Evolutionary conservation across 768 basidiomycete genomes (phyloP), one percentile per base, ranked within the genome.

Genomic region (Rhodotorula kratochvilovae): DNA sequence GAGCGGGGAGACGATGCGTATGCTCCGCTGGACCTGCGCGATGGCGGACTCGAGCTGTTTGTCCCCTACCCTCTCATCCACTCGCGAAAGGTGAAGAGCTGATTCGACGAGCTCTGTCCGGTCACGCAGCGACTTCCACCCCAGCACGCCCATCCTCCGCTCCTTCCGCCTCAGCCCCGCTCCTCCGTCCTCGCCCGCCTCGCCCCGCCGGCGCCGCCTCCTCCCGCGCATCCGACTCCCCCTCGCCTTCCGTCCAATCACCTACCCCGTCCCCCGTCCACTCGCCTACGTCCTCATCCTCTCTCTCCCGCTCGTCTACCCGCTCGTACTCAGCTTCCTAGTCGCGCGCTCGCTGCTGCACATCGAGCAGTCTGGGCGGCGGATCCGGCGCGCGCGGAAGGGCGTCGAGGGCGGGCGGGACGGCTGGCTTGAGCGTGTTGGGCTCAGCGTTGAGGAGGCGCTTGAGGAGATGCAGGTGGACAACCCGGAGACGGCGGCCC

Each of bases 1-100:
- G 81, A 78, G 1, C 88, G 83, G 67, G 89, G 88, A 2, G 81
- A 92, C 33, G 79, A 87, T 75, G 79, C 91, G 88, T 88, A 79
- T 29, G 85, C 77, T 2, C 54, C 19, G 48, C 33, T 50, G 42
- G 58, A 43, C 56, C 63, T 62, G 15, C 12, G 56, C 71, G 66
- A 75, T 29, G 53, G 50, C 10, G 62, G 63, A 5, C 59, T 74
- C 35, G 50, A 68, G 17, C 23, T 72, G 68, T 72, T 33, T 25
- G 74, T 42, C 27, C 35, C 29, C 19, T 16, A 3, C 42, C 35
- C 33, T 33, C 42, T 16, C 5, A 29, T n/a, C 42, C 3, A 7
- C 13, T 21, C 19, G 45, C 17, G 21, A 6, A 5, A 21, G 19
- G n/a, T 2, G 15, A 17, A 10, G 29, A 21, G 12, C 3, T 19